These are phyloP conservation scores for Dothistroma pini DNA, from an alignment of 2,329 filamentous ascomycete genomes.

Conservation along the genomic window DNA sequence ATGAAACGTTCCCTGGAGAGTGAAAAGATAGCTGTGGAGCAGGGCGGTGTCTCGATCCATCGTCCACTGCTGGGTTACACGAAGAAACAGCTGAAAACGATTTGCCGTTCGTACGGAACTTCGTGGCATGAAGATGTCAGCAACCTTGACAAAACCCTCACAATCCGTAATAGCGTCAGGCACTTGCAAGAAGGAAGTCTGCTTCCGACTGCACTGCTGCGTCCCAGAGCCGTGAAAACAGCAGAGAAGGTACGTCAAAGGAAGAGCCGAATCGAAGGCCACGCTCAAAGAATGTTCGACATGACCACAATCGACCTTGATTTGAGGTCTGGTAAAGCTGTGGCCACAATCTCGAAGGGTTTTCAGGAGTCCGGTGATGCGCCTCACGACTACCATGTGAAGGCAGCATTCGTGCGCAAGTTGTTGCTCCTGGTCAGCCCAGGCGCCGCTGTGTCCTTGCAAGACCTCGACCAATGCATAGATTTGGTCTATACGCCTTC, in stretches of 20 bases:
- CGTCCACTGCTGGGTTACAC: constrained; percentile 67
- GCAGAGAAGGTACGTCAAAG: constrained; percentile 51
- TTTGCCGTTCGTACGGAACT: constrained; percentile 65
- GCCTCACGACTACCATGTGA: constrained; percentile 20
- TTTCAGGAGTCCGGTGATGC: not conserved
- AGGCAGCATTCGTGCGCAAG: constrained; percentile 46
- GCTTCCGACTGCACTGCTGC: constrained; percentile 68
- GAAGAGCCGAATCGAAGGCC: constrained; percentile 45
- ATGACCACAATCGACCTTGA: constrained; percentile 47
- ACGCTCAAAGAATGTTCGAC: constrained; percentile 55
- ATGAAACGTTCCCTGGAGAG: constrained; percentile 30
- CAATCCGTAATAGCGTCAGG: constrained; percentile 75
- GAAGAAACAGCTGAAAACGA: constrained; percentile 70
- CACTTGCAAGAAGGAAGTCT: constrained; percentile 56
- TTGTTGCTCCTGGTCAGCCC: constrained; percentile 51
- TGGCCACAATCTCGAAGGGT: not conserved
- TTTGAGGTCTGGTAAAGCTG: constrained; percentile 24
- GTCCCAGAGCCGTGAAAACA: constrained; percentile 60
- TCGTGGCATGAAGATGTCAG: constrained; percentile 82
- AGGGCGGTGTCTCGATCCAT: constrained; percentile 60
- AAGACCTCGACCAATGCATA: constrained; percentile 42
- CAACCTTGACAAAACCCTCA: constrained; percentile 73
- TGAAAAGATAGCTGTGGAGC: constrained; percentile 7
- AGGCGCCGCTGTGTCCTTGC: constrained; percentile 41
- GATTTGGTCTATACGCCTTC: constrained; percentile 41